These are phyloP conservation scores for Botrytis deweyae DNA, from an alignment of 2,329 filamentous ascomycete species.

Conservation along the genomic window DNA sequence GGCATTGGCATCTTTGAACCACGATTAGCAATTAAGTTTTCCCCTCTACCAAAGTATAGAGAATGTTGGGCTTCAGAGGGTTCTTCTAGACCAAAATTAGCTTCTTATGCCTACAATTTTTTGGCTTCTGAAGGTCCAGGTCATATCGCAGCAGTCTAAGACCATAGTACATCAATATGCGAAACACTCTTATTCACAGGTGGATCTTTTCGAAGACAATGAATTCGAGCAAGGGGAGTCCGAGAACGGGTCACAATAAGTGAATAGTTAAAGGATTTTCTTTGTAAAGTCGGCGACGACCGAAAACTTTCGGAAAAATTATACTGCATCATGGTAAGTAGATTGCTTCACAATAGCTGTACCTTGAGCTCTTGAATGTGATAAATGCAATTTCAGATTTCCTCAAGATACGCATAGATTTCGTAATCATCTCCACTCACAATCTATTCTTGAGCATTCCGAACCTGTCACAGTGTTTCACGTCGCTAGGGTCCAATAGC, in stretches of 20 bases:
- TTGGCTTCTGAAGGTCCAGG: background rate
- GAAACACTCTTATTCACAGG: background rate
- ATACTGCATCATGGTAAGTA: background rate
- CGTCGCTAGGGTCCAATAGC: conserved; percentile 1
- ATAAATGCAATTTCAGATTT: conserved; percentile 18
- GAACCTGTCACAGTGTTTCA: conserved; percentile 4
- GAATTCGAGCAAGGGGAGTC: background rate
- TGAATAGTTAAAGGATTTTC: background rate
- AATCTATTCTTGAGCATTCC: conserved; percentile 7
- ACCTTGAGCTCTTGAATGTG: conserved; percentile 1
- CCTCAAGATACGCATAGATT: conserved; percentile 12
- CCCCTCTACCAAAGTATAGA: background rate
- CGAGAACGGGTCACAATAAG: conserved; percentile 11
- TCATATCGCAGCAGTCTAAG: background rate
- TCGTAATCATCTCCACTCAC: conserved; percentile 14
- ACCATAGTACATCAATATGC: background rate
- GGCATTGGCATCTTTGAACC: background rate
- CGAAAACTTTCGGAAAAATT: background rate
- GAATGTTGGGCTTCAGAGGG: background rate
- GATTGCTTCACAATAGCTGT: background rate
- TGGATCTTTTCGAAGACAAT: background rate
- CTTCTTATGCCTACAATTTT: background rate
- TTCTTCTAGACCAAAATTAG: background rate
- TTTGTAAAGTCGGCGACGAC: conserved; percentile 12
- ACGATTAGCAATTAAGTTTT: background rate